Conservation (phyloP, 1,284 basidiomycete genomes). For the Coniophora puteana region DNA sequence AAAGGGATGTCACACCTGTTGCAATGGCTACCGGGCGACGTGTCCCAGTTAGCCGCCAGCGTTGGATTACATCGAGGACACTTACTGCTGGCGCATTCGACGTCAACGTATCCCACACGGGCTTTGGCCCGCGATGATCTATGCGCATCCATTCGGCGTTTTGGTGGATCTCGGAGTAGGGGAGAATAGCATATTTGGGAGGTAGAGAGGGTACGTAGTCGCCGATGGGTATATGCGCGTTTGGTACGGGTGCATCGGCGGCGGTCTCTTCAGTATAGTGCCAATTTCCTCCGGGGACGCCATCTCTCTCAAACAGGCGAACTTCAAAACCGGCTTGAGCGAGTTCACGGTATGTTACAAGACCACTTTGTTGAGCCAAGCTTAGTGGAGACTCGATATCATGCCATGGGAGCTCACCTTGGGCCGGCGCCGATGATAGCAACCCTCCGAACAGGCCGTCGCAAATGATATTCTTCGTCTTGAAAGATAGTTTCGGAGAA, state of each 20-base stretch:
- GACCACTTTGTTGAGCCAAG: slow-evolving; percentile 31
- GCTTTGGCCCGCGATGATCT: slow-evolving; percentile 35
- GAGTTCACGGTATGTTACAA: slow-evolving; percentile 34
- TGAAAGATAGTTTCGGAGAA: too few relatives aligned
- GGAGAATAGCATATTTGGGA: slow-evolving; percentile 25
- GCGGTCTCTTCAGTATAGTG: slow-evolving; percentile 38
- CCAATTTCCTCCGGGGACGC: slow-evolving; percentile 42
- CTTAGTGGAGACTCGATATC: too few relatives aligned
- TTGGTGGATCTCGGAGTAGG: slow-evolving; percentile 30
- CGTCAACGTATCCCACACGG: slow-evolving; percentile 37
- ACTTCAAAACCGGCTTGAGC: slow-evolving; percentile 34
- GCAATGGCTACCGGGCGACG: slow-evolving; percentile 3
- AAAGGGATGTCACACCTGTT: slow-evolving; percentile 4
- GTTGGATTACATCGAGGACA: not conserved
- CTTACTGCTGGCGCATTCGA: slow-evolving; percentile 42
- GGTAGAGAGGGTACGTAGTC: slow-evolving; percentile 39
- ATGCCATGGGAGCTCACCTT: too few relatives aligned
- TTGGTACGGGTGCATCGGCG: slow-evolving; percentile 35
- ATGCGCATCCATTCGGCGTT: slow-evolving; percentile 18
- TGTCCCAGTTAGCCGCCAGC: not conserved
- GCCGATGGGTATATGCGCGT: slow-evolving; percentile 32
- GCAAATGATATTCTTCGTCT: slow-evolving; percentile 28
- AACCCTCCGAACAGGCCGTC: slow-evolving; percentile 34
- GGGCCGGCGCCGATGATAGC: slow-evolving; percentile 38
- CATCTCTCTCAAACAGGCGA: slow-evolving; percentile 41